Evolutionary conservation across 495 filamentous ascomycete species (phyloP).

Genomic region (Lophiostoma macrostomum): DNA sequence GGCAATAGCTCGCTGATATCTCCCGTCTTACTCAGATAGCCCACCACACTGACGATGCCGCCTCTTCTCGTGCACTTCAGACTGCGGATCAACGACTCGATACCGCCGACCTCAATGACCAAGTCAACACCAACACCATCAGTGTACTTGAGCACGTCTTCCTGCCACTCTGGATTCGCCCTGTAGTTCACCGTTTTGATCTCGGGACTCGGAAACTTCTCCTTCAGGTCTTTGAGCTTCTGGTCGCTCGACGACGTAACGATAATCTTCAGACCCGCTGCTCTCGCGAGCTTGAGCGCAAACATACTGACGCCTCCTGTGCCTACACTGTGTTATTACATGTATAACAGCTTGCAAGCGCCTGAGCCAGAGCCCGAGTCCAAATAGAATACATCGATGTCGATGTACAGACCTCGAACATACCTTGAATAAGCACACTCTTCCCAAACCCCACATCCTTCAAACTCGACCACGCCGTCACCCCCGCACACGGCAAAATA

Average conservation of each 20-base stretch:
- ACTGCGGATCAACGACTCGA: conserved; percentile 39
- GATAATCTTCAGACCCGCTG: conserved; percentile 39
- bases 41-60: conserved; percentile 45
- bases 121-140: conserved; percentile 43
- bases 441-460: conserved; percentile 38
- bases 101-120: conserved; percentile 45
- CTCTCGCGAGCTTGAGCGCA: conserved; percentile 41
- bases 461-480: conserved; percentile 45
- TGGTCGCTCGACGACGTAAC: conserved; percentile 42
- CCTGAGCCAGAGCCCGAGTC: too few relatives aligned
- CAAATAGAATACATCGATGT: too few relatives aligned
- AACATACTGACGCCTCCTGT: conserved; percentile 43
- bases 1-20: conserved; percentile 38
- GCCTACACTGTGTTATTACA: too few relatives aligned
- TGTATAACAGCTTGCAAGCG: too few relatives aligned
- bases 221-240: conserved; percentile 37
- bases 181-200: conserved; percentile 42
- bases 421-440: conserved; percentile 46
- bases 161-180: conserved; percentile 38
- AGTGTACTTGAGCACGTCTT: conserved; percentile 40
- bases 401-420: too few relatives aligned
- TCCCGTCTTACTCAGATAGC: conserved; percentile 40
- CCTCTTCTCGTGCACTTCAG: conserved; percentile 40
- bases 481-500: conserved; percentile 43
- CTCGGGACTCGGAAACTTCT: conserved; percentile 18